phyloP scores from a whole-genome alignment of 2,329 filamentous ascomycete genomes.

The Ophiostoma perfectum region DNA sequence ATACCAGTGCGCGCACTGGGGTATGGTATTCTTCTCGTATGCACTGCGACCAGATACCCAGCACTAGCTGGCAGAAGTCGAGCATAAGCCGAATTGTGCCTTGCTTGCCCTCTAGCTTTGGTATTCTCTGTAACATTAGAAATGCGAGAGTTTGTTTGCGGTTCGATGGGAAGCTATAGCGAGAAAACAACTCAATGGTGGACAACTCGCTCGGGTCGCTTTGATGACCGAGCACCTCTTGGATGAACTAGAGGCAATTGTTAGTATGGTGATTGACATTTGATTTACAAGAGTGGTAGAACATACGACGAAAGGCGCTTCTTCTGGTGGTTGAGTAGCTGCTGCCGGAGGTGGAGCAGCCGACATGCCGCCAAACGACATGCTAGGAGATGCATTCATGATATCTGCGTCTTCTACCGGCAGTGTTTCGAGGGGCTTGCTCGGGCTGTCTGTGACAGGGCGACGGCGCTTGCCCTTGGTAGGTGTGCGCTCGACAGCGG shows the following conservation, averaged over 20 bases:
- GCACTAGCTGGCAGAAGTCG: constrained; percentile 58
- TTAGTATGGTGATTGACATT: background rate
- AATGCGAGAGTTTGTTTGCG: constrained; percentile 61
- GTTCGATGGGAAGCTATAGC: constrained; percentile 59
- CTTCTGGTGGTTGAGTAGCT: constrained; percentile 17
- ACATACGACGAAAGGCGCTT: constrained; percentile 43
- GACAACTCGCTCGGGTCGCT: constrained; percentile 51
- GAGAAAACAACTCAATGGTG: constrained; percentile 62
- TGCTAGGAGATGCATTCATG: background rate
- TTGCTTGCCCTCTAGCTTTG: constrained; percentile 46
- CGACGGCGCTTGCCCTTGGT: constrained; percentile 68
- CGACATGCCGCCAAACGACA: background rate
- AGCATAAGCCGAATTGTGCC: constrained; percentile 53
- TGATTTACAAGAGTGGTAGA: background rate
- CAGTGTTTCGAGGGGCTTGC: constrained; percentile 53
- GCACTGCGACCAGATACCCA: constrained; percentile 64
- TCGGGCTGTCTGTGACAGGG: constrained; percentile 59
- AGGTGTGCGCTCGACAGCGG: constrained; percentile 53
- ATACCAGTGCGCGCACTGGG: constrained; percentile 60
- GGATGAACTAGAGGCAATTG: constrained; percentile 45
- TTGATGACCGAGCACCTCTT: constrained; percentile 59
- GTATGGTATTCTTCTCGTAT: constrained; percentile 56
- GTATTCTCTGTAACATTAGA: constrained; percentile 62
- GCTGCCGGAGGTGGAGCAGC: background rate
- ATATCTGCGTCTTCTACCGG: constrained; percentile 21